Evolutionary conservation across 352 stramenopile species (phyloP).

Genomic region (Pythium myriotylum): DNA sequence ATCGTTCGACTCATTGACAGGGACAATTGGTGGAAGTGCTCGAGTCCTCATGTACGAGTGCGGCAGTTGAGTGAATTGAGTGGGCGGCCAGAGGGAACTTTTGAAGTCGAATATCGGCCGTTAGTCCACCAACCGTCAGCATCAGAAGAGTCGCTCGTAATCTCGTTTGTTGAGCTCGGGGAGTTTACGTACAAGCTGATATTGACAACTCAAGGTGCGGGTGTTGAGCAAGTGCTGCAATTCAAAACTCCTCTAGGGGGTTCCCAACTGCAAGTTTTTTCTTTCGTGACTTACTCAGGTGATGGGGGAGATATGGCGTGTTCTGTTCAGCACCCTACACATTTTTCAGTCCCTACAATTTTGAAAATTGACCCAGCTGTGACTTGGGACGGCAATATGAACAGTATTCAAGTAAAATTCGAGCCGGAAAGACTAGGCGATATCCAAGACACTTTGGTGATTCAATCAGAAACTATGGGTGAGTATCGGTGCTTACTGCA

Average conservation of each 20-base stretch:
- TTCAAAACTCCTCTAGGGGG: constrained; percentile 85
- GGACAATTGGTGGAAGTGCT: constrained; percentile 81
- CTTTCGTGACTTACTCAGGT: constrained; percentile 64
- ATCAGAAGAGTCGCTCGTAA: constrained; percentile 62
- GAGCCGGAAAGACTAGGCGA: constrained; percentile 89
- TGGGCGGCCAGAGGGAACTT: constrained; percentile 75
- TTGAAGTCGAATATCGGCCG: constrained; percentile 91
- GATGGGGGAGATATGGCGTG: constrained; percentile 55
- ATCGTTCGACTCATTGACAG: constrained; percentile 63
- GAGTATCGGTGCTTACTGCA: constrained; percentile 86
- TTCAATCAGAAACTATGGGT: constrained; percentile 64
- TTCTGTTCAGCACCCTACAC: constrained; percentile 53
- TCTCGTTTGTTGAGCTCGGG: constrained; percentile 85
- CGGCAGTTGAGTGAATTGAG: constrained; percentile 69
- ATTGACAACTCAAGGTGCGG: constrained; percentile 70
- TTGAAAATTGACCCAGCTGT: constrained; percentile 52
- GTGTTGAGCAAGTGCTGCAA: constrained; percentile 66
- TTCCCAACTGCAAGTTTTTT: constrained; percentile 77
- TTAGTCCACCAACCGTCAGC: constrained; percentile 51
- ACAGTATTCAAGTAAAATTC: constrained; percentile 79
- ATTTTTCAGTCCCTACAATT: constrained; percentile 65
- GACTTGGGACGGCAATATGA: constrained; percentile 76
- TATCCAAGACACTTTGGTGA: constrained; percentile 72
- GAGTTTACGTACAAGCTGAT: constrained; percentile 89
- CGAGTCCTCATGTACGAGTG: constrained; percentile 72